phyloP scores from a whole-genome alignment of 768 basidiomycete genomes.

The Psilocybe subaeruginosa region DNA sequence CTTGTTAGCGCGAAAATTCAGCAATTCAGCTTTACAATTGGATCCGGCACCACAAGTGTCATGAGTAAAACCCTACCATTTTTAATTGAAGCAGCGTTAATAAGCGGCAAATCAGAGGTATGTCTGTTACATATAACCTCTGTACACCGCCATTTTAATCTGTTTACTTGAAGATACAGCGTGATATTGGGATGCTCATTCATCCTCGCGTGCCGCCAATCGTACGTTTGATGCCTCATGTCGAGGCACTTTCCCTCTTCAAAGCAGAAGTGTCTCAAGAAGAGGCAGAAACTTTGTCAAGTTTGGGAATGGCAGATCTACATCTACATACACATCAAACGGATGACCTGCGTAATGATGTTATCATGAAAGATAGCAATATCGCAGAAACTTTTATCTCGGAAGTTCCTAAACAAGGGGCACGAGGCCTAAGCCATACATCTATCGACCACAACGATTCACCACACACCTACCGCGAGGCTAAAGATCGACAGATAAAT shows the following conservation, averaged over 20 bases:
- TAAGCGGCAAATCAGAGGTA: conserved; percentile 32
- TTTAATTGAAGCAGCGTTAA: conserved; percentile 44
- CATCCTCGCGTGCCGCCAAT: conserved; percentile 84
- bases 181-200: conserved; percentile 60
- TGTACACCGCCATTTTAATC: neutral
- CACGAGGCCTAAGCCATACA: neutral
- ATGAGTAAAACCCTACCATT: conserved; percentile 67
- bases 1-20: conserved; percentile 50
- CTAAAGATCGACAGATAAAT: neutral
- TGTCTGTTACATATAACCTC: conserved; percentile 11
- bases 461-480: neutral
- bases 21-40: conserved; percentile 48
- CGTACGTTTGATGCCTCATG: conserved; percentile 64
- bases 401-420: neutral
- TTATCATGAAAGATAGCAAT: conserved; percentile 26
- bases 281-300: conserved; percentile 51
- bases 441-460: neutral
- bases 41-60: conserved; percentile 54
- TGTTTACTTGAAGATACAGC: conserved; percentile 26
- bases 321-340: conserved; percentile 8
- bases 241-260: conserved; percentile 65
- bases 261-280: conserved; percentile 66
- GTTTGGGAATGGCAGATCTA: conserved; percentile 27
- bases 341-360: conserved; percentile 21
- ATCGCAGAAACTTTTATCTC: neutral